phyloP scores from a whole-genome alignment of 2,329 filamentous ascomycete species.

The Sodiomyces alkalinus region DNA sequence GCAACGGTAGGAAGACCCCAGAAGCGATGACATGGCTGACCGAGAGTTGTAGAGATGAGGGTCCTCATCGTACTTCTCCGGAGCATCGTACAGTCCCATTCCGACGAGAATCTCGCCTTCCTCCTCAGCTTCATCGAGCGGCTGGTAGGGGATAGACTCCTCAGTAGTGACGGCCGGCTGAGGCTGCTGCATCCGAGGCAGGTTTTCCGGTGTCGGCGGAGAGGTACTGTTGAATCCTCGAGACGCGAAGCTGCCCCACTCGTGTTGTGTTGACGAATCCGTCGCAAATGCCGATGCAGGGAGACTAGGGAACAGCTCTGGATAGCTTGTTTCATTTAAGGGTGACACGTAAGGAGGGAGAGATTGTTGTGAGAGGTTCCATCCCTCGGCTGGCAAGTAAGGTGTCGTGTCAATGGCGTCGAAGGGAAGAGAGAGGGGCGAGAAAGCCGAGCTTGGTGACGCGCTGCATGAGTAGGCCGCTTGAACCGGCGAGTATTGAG shows the following conservation, averaged over 20 bases:
- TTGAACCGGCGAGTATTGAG: conserved; percentile 36
- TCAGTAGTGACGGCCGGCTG: conserved; percentile 30
- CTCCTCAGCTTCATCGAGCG: conserved; percentile 36
- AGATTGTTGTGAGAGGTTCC: conserved; percentile 18
- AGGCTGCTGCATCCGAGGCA: conserved; percentile 33
- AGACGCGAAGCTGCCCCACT: conserved; percentile 31
- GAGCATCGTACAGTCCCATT: conserved; percentile 66
- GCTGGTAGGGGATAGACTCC: conserved; percentile 31
- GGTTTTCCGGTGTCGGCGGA: conserved; percentile 45
- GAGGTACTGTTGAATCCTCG: conserved; percentile 32
- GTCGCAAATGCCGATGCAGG: conserved; percentile 8
- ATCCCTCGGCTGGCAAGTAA: conserved; percentile 24
- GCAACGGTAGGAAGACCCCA: conserved; percentile 31
- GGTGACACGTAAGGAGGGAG: conserved; percentile 14
- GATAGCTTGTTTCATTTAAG: conserved; percentile 9
- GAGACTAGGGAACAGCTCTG: conserved; percentile 17
- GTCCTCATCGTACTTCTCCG: conserved; percentile 38
- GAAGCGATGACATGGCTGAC: conserved; percentile 36
- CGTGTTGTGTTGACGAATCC: conserved; percentile 12
- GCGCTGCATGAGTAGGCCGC: conserved; percentile 41
- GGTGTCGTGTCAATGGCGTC: conserved; percentile 20
- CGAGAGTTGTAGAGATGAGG: conserved; percentile 37
- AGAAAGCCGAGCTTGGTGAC: conserved; percentile 39
- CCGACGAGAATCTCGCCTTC: conserved; percentile 62
- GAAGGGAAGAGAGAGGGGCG: conserved; percentile 35